Conservation (phyloP, 2,329 filamentous ascomycete genomes). For the Penicillium brasilianum region DNA sequence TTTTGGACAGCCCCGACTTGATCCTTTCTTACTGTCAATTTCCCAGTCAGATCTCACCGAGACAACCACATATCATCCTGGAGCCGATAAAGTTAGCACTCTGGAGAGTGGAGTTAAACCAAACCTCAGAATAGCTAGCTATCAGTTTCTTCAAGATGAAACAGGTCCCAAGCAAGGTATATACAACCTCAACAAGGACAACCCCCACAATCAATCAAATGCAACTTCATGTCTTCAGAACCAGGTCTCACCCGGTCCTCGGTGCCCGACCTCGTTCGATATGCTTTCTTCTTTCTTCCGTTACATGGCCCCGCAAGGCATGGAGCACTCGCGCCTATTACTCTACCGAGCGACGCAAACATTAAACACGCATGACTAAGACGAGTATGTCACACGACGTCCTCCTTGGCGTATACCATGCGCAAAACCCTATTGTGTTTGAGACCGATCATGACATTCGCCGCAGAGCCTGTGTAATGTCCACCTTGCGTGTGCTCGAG, state of each 20-base stretch:
- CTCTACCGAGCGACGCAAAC: not conserved
- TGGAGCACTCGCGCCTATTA: not conserved
- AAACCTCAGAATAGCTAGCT: not conserved
- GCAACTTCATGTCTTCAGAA: not conserved
- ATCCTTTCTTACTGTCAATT: not conserved
- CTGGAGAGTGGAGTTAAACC: too few species aligned
- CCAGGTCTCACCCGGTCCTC: not conserved
- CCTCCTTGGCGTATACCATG: not conserved
- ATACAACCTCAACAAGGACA: slow-evolving; percentile 1
- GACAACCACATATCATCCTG: too few species aligned
- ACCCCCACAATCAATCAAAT: not conserved
- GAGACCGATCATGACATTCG: not conserved
- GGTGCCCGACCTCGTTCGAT: not conserved
- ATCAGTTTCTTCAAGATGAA: not conserved
- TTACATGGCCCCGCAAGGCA: not conserved
- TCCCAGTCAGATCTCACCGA: too few species aligned
- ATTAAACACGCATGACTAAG: slow-evolving; percentile 1
- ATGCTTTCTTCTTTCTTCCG: not conserved
- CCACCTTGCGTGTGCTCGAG: not conserved
- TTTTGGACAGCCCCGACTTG: not conserved
- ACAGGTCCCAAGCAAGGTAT: not conserved
- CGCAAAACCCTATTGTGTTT: not conserved
- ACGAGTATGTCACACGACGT: not conserved
- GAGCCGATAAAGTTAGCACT: not conserved
- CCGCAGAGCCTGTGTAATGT: not conserved